Base-by-base conservation (phyloP, 2,329 filamentous ascomycete genomes). In the Stenocarpella maydis region DNA sequence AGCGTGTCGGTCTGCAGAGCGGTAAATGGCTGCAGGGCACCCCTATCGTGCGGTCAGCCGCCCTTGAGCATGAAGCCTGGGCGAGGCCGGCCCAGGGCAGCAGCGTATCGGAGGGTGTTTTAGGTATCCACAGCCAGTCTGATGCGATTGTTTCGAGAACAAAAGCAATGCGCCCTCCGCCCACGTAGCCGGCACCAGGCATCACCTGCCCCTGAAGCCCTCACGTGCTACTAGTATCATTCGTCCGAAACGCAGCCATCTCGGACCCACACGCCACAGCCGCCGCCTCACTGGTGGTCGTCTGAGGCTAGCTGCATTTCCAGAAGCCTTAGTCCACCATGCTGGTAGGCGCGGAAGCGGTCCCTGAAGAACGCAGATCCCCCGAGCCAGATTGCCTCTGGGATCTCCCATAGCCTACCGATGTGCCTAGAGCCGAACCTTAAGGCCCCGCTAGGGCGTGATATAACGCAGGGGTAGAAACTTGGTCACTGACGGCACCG, bases 21-120 rank as follows among this genome's bases (percentile, higher is more conserved):
- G 58, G 58, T 63, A 63, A 63, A 24, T 63, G 58, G 58, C 58
- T 63, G 43, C 55, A 47, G 17, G 26, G 58, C 7, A 39, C 34
- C 8, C 26, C 58, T 24, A 49, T 49, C 43, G 49, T 63, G 58
- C 58, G 58, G 58, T 63, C 58, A 24, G 58, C 28, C 43, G 37
- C 43, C 41, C 37, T 7, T 12, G 8, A 19, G 41, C 58, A 49
- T 15, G 28, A 49, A 26, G n/a, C 12, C 37, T 19, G 43, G 43
- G 15, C 21, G n/a, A 37, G 43, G 28, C 37, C 12, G 39, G 24
- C 12, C 58, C n/a, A 9, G 41, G 58, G 41, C 41, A 47, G 39
- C 55, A 37, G 58, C 58, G 58, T 63, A 63, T 63, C 58, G 58
- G 58, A 63, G 24, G 41, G 58, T 37, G 58, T 24, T 49, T 63